A percentile compares a stretch with the other conserved stretches of the same genome.
These are phyloP conservation scores for Margaritispora aquatica DNA, from an alignment of 495 filamentous ascomycete species.

Conservation along the genomic window DNA sequence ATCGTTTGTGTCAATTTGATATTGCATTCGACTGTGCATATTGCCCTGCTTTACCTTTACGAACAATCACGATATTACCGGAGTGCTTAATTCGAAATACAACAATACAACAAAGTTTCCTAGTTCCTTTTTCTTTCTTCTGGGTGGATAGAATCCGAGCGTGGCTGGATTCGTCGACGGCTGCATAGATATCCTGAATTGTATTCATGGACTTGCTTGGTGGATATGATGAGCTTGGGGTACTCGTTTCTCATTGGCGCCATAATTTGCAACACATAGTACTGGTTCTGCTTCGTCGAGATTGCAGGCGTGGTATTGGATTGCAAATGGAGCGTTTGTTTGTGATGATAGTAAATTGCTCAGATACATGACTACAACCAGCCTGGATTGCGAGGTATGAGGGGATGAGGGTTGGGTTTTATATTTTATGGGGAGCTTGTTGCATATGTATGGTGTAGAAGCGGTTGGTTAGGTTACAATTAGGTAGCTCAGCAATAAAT, in stretches of 20 bases:
- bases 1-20: slow-evolving; percentile 26
- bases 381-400: slow-evolving; percentile 26
- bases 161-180: background rate
- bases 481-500: slow-evolving; percentile 5
- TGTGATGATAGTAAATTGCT: slow-evolving; percentile 15
- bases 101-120: slow-evolving; percentile 7
- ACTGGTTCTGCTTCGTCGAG: slow-evolving; percentile 7
- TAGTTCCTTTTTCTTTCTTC: slow-evolving; percentile 14
- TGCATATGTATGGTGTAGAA: background rate
- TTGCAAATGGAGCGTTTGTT: background rate
- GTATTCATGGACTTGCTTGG: slow-evolving; percentile 20
- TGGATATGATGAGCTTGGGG: slow-evolving; percentile 11
- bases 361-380: slow-evolving; percentile 25
- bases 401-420: slow-evolving; percentile 18
- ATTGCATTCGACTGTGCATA: slow-evolving; percentile 32
- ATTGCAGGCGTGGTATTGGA: slow-evolving; percentile 3
- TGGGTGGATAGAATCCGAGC: background rate
- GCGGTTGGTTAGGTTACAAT: background rate
- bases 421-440: background rate
- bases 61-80: slow-evolving; percentile 23
- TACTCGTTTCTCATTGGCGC: slow-evolving; percentile 18
- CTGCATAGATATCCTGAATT: slow-evolving; percentile 19
- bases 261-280: background rate
- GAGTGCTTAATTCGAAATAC: slow-evolving; percentile 22
- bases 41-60: slow-evolving; percentile 24